Evolutionary conservation across 2,329 filamentous ascomycete species (phyloP), one percentile per base, ranked within the genome.

Genomic region (Aspergillus melleus): DNA sequence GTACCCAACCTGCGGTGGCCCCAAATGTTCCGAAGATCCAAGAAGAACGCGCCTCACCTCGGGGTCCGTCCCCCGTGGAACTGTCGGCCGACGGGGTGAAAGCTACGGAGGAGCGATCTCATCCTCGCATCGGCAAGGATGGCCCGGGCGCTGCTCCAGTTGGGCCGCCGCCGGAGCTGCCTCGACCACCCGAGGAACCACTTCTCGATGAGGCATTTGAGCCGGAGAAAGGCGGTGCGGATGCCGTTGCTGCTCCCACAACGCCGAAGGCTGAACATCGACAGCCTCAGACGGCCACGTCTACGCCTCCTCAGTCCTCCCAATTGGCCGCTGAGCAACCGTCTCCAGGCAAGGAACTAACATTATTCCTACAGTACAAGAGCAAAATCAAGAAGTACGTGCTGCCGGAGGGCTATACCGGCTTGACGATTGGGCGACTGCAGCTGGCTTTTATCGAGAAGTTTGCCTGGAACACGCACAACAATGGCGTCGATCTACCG

Each of bases 381-480:
- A 95, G 90, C 68, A 95, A 95, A 73, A 93, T 98, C 68, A 98
- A 97, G 78, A 98, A 98, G 74, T 96, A 96, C 72, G 87, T 96
- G 16, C 84, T 98, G 36, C 80, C 91, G 0, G 92, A 96, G 73
- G 94, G 94, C 1, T 88, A 89, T 66, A 88, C 88, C 32, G 92
- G 94, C 63, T 82, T 99, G 11, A 94, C 91, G 2, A 89, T 97
- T 60, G 92, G 92, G 1, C 86, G 93, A 24, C 77, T 99, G 59
- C 94, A 99, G 74, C 84, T 99, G 29, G 94, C 95, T 0, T 99
- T 99, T 69, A 99, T 99, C 68, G 95, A 99, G 68, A 99, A 97
- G 74, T 99, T 99, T 72, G 95, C 94, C 0, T 99, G 96, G 93
- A 98, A 96, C 69, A 97, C 94, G 0, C 93, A 98, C 68, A 90